Evolutionary conservation across 805 yeast species (phyloP), one percentile per base, ranked within the genome.

Genomic region (Pichia exigua): DNA sequence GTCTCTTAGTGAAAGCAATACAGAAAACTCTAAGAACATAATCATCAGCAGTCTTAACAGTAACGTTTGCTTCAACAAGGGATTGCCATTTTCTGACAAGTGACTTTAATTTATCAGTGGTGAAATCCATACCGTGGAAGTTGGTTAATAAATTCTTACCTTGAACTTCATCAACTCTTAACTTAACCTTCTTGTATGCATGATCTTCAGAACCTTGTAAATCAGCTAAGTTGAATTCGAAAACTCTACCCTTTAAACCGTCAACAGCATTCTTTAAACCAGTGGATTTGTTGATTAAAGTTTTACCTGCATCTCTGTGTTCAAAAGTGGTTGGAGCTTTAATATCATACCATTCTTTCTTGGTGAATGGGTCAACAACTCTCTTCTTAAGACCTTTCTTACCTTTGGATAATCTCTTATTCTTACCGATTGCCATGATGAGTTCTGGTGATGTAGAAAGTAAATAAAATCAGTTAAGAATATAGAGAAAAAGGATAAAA

Each of bases 71-170:
- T 82, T 91, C 98, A 66, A 91, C 95, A 76, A 92, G 81, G 62
- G 97, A 83, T 82, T 91, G 98, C 97, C 97, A 92, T 78, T 92
- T 91, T 85, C 97, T 89, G 61, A 91, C 97, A 75, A 92, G 82
- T 54, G 97, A 91, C 81, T 95, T 88, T 73, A 92, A 81, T 82
- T 92, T 92, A 81, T 91, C 97, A 63, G 95, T 81, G 71, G 98
- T 91, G 85, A 92, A 91, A 81, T 90, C 95, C 77, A 92, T 77
- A 71, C 98, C 98, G 83, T 91, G 97, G 95, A 91, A 92, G 95
- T 92, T 92, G 82, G 98, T 91, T 74, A 91, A 82, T 72, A 91
- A 82, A 85, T 91, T 90, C 81, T 89, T 88, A 79, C 97, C 98
- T 81, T 92, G 97, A 66, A 91, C 96, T 80, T 92, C 98, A 71